A percentile compares a stretch with the other conserved stretches of the same genome.
Conservation (phyloP, 768 basidiomycete species). For the Lactarius akahatsu region DNA sequence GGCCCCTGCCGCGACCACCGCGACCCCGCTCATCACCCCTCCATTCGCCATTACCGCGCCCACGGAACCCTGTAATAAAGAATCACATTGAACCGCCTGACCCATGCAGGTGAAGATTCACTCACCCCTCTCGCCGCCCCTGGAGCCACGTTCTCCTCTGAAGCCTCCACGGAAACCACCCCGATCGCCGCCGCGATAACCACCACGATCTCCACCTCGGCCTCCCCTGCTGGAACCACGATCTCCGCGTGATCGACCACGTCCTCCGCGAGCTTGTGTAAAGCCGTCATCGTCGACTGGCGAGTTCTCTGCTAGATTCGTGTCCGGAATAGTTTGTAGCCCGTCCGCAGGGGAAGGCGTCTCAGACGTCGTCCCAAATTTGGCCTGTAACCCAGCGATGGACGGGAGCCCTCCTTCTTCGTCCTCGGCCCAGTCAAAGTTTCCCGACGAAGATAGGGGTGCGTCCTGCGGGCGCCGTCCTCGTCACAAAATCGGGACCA, state of each 20-base stretch:
- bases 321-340: conserved; percentile 29
- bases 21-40: conserved; percentile 34
- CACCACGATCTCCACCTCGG: conserved; percentile 29
- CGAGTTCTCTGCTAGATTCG: conserved; percentile 6
- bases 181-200: conserved; percentile 30
- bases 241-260: conserved; percentile 27
- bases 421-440: conserved; percentile 81
- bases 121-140: conserved; percentile 31
- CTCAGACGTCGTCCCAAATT: conserved; percentile 68
- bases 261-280: conserved; percentile 30
- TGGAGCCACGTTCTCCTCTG: conserved; percentile 35
- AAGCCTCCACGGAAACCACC: conserved; percentile 47
- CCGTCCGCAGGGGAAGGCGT: conserved; percentile 40
- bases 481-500: neutral
- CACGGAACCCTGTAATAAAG: conserved; percentile 25
- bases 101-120: neutral
- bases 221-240: conserved; percentile 24
- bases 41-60: conserved; percentile 36
- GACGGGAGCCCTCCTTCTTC: conserved; percentile 79
- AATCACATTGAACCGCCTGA: conserved; percentile 2
- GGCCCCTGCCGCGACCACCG: conserved; percentile 35
- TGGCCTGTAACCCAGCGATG: conserved; percentile 71
- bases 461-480: conserved; percentile 19
- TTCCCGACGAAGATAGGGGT: conserved; percentile 30
- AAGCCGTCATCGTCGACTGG: conserved; percentile 64